Evolutionary conservation across 371 early-diverging fungal species (phyloP).

Genomic region (Mucor plumbeus): DNA sequence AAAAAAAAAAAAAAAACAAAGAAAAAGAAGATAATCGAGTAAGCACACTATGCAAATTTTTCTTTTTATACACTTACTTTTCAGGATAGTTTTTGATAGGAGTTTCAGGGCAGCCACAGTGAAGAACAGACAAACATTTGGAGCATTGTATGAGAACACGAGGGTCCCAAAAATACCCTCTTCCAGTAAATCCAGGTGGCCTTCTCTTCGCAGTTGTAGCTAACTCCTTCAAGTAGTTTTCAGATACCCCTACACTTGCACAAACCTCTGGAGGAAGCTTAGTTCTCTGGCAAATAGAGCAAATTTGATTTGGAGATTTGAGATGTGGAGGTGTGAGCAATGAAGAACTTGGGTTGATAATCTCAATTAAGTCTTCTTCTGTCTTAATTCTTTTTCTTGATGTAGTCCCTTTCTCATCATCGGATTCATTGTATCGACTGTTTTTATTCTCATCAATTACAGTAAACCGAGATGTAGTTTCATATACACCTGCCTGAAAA

Average conservation of each 20-base stretch:
- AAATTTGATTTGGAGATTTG: slow-evolving; percentile 18
- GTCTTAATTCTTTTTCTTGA: not conserved
- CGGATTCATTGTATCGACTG: not conserved
- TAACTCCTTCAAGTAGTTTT: slow-evolving; percentile 16
- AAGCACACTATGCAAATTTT: too few relatives aligned
- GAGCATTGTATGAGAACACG: slow-evolving; percentile 32
- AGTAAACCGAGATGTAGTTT: not conserved
- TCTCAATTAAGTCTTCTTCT: not conserved
- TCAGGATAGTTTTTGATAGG: slow-evolving; percentile 29
- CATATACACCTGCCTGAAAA: not conserved
- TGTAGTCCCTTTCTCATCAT: not conserved
- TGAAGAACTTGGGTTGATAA: not conserved
- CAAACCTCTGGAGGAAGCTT: slow-evolving; percentile 17
- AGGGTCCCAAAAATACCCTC: slow-evolving; percentile 29
- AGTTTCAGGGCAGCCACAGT: slow-evolving; percentile 28
- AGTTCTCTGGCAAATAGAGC: slow-evolving; percentile 20
- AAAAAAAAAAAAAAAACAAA: too few relatives aligned
- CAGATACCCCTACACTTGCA: slow-evolving; percentile 10
- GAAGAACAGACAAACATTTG: slow-evolving; percentile 16
- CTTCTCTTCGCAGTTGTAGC: slow-evolving; percentile 19
- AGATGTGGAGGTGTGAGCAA: not conserved
- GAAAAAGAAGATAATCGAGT: too few relatives aligned
- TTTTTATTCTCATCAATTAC: not conserved
- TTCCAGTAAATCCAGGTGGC: slow-evolving; percentile 24
- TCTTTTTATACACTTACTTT: slow-evolving; percentile 4